Conservation (phyloP, 768 basidiomycete genomes). For the Lactarius deliciosus region DNA sequence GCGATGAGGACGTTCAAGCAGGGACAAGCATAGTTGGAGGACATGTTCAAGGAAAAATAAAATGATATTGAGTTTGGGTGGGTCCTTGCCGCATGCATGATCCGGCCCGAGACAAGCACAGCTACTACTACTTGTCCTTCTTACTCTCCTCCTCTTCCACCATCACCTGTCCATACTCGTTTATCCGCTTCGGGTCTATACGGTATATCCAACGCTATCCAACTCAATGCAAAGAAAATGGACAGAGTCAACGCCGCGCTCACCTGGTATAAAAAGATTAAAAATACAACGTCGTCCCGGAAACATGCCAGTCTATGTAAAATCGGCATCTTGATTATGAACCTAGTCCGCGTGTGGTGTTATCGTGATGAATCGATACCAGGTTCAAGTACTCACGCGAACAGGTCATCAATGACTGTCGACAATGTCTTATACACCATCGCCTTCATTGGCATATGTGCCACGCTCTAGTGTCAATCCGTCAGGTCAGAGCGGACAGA, state of each 20-base stretch:
- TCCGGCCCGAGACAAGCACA: constrained; percentile 16
- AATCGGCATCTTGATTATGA: constrained; percentile 96
- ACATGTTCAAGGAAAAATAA: constrained; percentile 20
- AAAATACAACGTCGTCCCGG: constrained; percentile 88
- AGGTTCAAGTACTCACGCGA: constrained; percentile 57
- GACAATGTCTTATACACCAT: constrained; percentile 95
- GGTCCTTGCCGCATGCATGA: background rate
- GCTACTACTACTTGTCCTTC: constrained; percentile 37
- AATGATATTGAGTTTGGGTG: background rate
- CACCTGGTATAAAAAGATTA: constrained; percentile 91
- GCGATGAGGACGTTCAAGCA: constrained; percentile 71
- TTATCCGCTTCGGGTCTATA: constrained; percentile 89
- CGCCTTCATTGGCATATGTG: constrained; percentile 98
- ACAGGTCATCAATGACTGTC: constrained; percentile 89
- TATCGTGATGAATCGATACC: constrained; percentile 18
- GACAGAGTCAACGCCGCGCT: constrained; percentile 31
- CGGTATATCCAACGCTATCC: constrained; percentile 94
- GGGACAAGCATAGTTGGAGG: constrained; percentile 53
- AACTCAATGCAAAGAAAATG: constrained; percentile 27
- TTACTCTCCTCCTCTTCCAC: constrained; percentile 37
- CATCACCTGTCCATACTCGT: constrained; percentile 93
- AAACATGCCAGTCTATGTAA: constrained; percentile 89
- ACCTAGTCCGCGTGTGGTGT: constrained; percentile 45
- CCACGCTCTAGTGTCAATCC: constrained; percentile 63
- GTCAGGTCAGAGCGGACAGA: constrained; percentile 5